Conservation (phyloP, 1,284 basidiomycete genomes). For the Ceratobasidium sp. region DNA sequence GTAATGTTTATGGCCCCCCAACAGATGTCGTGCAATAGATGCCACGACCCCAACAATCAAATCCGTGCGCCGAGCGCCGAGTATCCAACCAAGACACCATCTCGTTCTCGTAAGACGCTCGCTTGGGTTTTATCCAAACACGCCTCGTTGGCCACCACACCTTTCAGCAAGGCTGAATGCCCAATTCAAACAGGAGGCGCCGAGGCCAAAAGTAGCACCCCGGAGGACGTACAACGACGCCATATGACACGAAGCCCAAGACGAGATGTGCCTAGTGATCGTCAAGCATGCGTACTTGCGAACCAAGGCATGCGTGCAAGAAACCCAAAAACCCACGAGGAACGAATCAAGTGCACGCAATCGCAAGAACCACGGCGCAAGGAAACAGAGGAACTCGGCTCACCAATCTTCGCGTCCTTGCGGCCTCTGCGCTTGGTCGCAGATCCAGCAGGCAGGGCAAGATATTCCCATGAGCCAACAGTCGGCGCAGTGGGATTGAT, state of each 20-base stretch:
- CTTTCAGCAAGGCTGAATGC: no score
- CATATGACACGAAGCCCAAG: background rate
- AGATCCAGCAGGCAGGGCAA: slow-evolving; percentile 77
- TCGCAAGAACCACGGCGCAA: background rate
- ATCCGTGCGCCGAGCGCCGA: background rate
- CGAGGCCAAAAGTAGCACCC: slow-evolving; percentile 1
- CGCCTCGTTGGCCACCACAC: no score
- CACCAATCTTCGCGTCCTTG: slow-evolving; percentile 86
- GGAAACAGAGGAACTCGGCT: slow-evolving; percentile 43
- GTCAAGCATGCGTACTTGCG: no score
- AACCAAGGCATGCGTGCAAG: no score
- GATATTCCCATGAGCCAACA: slow-evolving; percentile 84
- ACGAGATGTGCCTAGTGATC: background rate
- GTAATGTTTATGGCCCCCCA: background rate
- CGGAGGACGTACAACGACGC: background rate
- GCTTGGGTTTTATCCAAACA: no score
- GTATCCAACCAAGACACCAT: no score
- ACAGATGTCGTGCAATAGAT: background rate
- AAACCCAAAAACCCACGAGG: background rate
- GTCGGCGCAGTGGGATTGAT: slow-evolving; percentile 49
- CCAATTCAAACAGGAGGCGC: no score
- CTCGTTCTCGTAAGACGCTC: no score
- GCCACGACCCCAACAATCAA: background rate
- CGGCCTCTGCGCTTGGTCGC: slow-evolving; percentile 82
- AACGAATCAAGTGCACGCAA: background rate